Evolutionary conservation across 192 early-diverging fungal genomes (phyloP).

Genomic region (Rhizoclosmatium sp.): DNA sequence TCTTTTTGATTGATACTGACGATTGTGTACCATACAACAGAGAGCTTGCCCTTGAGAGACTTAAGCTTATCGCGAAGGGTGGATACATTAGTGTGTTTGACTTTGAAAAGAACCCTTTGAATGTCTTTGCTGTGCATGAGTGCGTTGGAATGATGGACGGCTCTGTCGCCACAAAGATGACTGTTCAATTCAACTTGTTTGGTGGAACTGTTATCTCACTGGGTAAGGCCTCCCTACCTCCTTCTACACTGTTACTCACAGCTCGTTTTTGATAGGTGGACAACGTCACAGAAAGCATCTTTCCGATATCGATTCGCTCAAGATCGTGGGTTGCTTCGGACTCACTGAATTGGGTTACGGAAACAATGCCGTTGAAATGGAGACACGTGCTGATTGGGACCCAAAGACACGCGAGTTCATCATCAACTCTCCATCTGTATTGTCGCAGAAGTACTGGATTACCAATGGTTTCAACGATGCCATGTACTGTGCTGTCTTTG

Average conservation of each 20-base stretch:
- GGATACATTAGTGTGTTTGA: slow-evolving; percentile 72
- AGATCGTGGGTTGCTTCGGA: slow-evolving; percentile 77
- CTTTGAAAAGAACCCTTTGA: slow-evolving; percentile 75
- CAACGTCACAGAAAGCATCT: slow-evolving; percentile 73
- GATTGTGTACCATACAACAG: slow-evolving; percentile 22
- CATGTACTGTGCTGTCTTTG: slow-evolving; percentile 78
- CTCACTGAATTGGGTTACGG: slow-evolving; percentile 82
- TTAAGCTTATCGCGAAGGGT: slow-evolving; percentile 48
- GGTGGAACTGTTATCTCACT: slow-evolving; percentile 49
- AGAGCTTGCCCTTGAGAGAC: slow-evolving; percentile 59
- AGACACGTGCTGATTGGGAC: slow-evolving; percentile 69
- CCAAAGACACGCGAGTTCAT: slow-evolving; percentile 71
- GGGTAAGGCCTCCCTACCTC: slow-evolving; percentile 20
- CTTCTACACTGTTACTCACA: slow-evolving; percentile 10
- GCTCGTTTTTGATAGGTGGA: slow-evolving; percentile 76
- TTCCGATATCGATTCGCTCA: slow-evolving; percentile 68
- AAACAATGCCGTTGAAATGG: slow-evolving; percentile 86
- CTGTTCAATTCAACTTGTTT: slow-evolving; percentile 73
- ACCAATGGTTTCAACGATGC: slow-evolving; percentile 79
- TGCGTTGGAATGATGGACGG: slow-evolving; percentile 77
- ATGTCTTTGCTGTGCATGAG: slow-evolving; percentile 75
- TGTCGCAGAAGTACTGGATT: slow-evolving; percentile 84
- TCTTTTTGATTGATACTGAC: no score
- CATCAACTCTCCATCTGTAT: slow-evolving; percentile 75
- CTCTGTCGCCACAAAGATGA: slow-evolving; percentile 76